Conservation (phyloP, 495 filamentous ascomycete genomes). For the Aspergillus kassunensis region DNA sequence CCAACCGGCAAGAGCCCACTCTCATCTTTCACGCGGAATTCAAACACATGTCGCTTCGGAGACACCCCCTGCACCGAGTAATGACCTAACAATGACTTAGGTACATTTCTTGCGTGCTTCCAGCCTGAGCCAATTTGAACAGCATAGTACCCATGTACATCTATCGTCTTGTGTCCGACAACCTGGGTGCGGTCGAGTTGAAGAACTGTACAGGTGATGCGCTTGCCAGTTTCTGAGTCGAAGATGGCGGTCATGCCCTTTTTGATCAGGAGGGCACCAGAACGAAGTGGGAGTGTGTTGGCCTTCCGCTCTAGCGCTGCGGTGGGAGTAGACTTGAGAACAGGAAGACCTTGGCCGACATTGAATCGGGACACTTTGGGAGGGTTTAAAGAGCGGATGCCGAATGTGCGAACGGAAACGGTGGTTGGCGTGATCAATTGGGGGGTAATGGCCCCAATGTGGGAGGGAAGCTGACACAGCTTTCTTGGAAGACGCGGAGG, state of each 20-base stretch:
- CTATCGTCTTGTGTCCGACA: slow-evolving; percentile 73
- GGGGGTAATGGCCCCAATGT: slow-evolving; percentile 18
- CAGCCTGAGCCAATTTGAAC: slow-evolving; percentile 84
- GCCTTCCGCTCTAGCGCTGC: slow-evolving; percentile 79
- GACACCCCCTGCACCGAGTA: slow-evolving; percentile 72
- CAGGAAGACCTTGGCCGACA: slow-evolving; percentile 39
- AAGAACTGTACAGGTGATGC: slow-evolving; percentile 84
- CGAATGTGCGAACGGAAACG: slow-evolving; percentile 32
- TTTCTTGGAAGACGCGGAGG: slow-evolving; percentile 33
- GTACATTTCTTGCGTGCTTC: slow-evolving; percentile 70
- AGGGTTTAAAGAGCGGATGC: slow-evolving; percentile 48
- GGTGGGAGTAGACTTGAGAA: slow-evolving; percentile 65
- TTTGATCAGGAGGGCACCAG: slow-evolving; percentile 80
- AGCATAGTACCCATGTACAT: slow-evolving; percentile 83
- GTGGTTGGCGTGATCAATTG: slow-evolving; percentile 17
- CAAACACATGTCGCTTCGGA: slow-evolving; percentile 75
- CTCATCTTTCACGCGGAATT: slow-evolving; percentile 77
- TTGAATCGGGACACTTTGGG: slow-evolving; percentile 47
- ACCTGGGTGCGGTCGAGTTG: slow-evolving; percentile 92
- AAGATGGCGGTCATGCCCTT: slow-evolving; percentile 93
- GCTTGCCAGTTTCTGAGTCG: slow-evolving; percentile 67
- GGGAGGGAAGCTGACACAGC: slow-evolving; percentile 29
- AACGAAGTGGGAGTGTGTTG: slow-evolving; percentile 70
- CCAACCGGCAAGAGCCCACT: slow-evolving; percentile 71
- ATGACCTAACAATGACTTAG: slow-evolving; percentile 77